Percentiles rank a stretch among this genome's conserved stretches.
Evolutionary conservation across 2,329 filamentous ascomycete genomes (phyloP).

Genomic region (Calycina herbarum): DNA sequence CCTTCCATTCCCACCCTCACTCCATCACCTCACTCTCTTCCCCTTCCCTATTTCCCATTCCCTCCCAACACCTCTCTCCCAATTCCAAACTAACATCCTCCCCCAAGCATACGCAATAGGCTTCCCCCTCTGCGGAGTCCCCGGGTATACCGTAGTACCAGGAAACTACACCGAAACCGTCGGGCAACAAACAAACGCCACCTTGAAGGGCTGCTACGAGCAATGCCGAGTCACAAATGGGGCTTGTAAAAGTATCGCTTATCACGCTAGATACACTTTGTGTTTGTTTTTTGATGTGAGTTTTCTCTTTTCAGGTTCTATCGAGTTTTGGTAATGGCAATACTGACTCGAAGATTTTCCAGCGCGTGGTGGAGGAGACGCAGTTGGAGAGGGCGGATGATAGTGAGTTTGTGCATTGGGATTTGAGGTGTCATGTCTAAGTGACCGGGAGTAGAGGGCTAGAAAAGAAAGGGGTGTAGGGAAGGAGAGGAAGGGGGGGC

Average conservation of each 20-base stretch:
- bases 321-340: too few relatives aligned
- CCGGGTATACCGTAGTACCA: conserved; percentile 18
- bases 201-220: conserved; percentile 15
- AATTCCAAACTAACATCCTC: conserved; percentile 31
- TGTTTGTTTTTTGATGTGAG: conserved; percentile 23
- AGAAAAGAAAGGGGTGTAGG: too few relatives aligned
- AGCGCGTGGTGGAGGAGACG: conserved; percentile 18
- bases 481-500: too few relatives aligned
- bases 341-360: too few relatives aligned
- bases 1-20: too few relatives aligned
- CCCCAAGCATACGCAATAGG: conserved; percentile 23
- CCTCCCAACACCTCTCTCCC: background rate
- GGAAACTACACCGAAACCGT: conserved; percentile 21
- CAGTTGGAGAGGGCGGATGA: conserved; percentile 16
- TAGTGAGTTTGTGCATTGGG: conserved; percentile 21
- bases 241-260: conserved; percentile 18
- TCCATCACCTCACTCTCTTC: too few relatives aligned
- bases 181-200: conserved; percentile 16
- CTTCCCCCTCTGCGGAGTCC: conserved; percentile 21
- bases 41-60: background rate
- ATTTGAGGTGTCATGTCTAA: conserved; percentile 18
- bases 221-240: conserved; percentile 12
- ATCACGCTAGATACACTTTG: conserved; percentile 15
- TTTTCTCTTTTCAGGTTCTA: too few relatives aligned
- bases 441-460: background rate